A percentile compares a stretch with the other conserved stretches of the same genome.
These are phyloP conservation scores for Meira miltonrushii DNA, from an alignment of 1,284 basidiomycete genomes.

Conservation along the genomic window DNA sequence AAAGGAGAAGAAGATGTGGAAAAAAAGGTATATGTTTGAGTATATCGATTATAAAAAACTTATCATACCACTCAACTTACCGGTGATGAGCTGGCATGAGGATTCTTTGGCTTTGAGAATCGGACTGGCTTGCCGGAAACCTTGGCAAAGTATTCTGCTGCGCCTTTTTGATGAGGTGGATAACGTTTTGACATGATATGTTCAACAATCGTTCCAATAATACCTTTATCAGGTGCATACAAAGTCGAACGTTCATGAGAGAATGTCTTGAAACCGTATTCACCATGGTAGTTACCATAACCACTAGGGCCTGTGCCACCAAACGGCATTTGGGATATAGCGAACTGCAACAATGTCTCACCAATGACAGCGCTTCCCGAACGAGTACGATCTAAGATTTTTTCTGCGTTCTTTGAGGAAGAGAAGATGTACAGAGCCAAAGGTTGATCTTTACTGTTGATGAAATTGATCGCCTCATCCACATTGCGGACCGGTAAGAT, in stretches of 20 bases:
- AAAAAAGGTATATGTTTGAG: too few species aligned
- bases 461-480: constrained; percentile 43
- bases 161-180: constrained; percentile 49
- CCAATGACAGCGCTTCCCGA: constrained; percentile 32
- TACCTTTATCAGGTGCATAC: constrained; percentile 54
- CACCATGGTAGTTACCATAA: constrained; percentile 57
- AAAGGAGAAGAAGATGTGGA: too few species aligned
- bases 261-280: constrained; percentile 58
- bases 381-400: constrained; percentile 50
- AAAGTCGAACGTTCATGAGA: constrained; percentile 56
- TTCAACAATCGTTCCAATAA: constrained; percentile 50
- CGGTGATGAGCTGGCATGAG: constrained; percentile 27
- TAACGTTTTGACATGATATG: constrained; percentile 49
- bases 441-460: constrained; percentile 63
- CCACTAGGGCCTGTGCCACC: constrained; percentile 56
- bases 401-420: constrained; percentile 60
- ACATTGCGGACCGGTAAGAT: constrained; percentile 64
- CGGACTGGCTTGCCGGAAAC: constrained; percentile 22
- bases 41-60: too few species aligned
- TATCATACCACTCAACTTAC: constrained; percentile 3
- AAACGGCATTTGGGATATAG: constrained; percentile 59
- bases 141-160: constrained; percentile 31
- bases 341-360: constrained; percentile 55
- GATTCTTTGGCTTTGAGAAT: constrained; percentile 39
- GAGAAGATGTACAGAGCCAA: constrained; percentile 73